Conservation (phyloP, 768 basidiomycete genomes). For the Tubosaeta sp. region DNA sequence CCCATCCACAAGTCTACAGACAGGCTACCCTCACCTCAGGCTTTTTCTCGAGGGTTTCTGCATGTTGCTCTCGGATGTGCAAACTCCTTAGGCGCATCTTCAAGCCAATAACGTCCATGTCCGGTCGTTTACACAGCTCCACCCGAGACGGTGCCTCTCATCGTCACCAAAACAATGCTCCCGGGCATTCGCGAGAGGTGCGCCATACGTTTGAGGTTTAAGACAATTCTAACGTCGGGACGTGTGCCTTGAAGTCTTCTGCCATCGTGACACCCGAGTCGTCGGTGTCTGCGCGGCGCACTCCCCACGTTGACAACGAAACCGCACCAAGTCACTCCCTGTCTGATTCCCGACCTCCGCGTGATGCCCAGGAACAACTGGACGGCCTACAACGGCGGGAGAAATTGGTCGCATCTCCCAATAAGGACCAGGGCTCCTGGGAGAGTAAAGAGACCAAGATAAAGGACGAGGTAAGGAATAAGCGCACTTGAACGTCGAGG, state of each 20-base stretch:
- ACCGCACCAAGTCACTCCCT: not conserved
- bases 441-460: not conserved
- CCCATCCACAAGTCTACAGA: conserved; percentile 9
- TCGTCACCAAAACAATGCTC: not conserved
- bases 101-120: conserved; percentile 9
- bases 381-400: not conserved
- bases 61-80: conserved; percentile 13
- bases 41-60: conserved; percentile 1
- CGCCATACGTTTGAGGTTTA: not conserved
- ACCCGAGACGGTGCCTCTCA: conserved; percentile 1
- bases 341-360: not conserved
- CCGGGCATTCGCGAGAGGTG: conserved; percentile 10
- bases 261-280: not conserved
- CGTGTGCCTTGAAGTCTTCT: not conserved
- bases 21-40: not conserved
- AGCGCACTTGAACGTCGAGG: no score
- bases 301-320: not conserved
- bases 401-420: not conserved
- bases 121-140: not conserved
- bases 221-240: not conserved
- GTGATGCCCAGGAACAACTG: not conserved
- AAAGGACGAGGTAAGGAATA: conserved; percentile 6
- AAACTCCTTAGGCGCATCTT: conserved; percentile 6
- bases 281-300: not conserved
- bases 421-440: not conserved